Percentiles rank a stretch among this genome's conserved stretches.
These are phyloP conservation scores for Eragrostis nindensis DNA, from an alignment of 176 grass and related monocot species.

Conservation along the genomic window DNA sequence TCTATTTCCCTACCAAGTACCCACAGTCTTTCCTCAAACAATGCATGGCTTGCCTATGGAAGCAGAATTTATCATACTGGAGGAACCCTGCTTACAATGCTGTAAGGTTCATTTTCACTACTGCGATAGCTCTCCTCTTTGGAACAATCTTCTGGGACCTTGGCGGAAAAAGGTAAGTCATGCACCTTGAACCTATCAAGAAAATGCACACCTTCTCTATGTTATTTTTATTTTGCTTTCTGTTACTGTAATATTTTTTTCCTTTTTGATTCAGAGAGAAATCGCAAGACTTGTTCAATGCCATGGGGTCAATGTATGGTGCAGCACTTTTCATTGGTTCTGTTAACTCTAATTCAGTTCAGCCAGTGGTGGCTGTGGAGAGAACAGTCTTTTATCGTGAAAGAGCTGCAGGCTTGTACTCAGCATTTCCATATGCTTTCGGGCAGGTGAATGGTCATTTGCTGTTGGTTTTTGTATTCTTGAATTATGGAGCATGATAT, in stretches of 20 bases:
- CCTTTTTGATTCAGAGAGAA: constrained; percentile 44
- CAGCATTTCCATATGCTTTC: constrained; percentile 89
- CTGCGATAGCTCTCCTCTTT: constrained; percentile 59
- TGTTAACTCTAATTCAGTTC: constrained; percentile 70
- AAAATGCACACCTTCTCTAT: background rate
- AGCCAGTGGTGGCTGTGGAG: constrained; percentile 77
- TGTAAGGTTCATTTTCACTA: constrained; percentile 62
- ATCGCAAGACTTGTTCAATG: constrained; percentile 73
- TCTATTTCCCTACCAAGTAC: constrained; percentile 64
- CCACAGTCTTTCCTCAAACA: constrained; percentile 62
- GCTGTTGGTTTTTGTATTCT: constrained; percentile 9
- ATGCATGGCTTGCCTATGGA: constrained; percentile 80
- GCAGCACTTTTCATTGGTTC: constrained; percentile 77
- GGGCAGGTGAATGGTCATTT: constrained; percentile 65
- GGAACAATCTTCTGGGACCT: constrained; percentile 83
- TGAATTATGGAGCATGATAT: too few species aligned
- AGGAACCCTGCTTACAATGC: constrained; percentile 79
- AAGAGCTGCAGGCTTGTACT: constrained; percentile 85
- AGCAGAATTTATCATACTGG: constrained; percentile 77
- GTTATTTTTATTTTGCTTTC: background rate
- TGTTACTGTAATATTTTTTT: constrained; percentile 1
- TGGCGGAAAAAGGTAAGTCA: constrained; percentile 67
- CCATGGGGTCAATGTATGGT: constrained; percentile 86
- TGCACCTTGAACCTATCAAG: too few species aligned
- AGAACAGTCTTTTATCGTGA: constrained; percentile 87